Evolutionary conservation across 352 stramenopile species (phyloP).

Genomic region (Globisporangium cystogenes): DNA sequence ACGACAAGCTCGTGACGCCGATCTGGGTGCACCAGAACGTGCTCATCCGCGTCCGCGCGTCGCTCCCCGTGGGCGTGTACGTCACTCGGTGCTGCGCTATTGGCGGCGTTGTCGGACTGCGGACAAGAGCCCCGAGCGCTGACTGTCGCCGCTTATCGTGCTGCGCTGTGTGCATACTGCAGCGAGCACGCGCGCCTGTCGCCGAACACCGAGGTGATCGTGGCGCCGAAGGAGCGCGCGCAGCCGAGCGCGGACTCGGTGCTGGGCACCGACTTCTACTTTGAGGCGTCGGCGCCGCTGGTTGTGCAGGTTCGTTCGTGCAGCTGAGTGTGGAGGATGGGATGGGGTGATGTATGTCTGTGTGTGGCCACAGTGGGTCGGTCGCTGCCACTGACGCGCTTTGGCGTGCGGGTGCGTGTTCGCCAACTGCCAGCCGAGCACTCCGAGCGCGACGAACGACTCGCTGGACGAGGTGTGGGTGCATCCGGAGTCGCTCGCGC

Average conservation of each 20-base stretch:
- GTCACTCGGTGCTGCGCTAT: slow-evolving; percentile 4
- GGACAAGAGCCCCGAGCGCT: background rate
- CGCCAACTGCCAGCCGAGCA: background rate
- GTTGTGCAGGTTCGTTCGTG: slow-evolving; percentile 32
- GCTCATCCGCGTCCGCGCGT: slow-evolving; percentile 58
- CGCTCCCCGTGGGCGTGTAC: slow-evolving; percentile 62
- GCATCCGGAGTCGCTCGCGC: slow-evolving; percentile 49
- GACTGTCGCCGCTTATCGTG: background rate
- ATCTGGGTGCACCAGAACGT: slow-evolving; percentile 81
- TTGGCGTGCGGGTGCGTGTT: too few species aligned
- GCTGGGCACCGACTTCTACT: slow-evolving; percentile 52
- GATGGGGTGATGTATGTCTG: too few species aligned
- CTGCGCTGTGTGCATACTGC: too few species aligned
- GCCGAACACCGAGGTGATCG: slow-evolving; percentile 66
- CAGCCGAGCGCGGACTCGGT: slow-evolving; percentile 15
- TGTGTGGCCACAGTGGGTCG: background rate
- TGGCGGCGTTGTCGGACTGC: background rate
- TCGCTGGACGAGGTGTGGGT: slow-evolving; percentile 59
- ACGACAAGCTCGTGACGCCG: slow-evolving; percentile 79
- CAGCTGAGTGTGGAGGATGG: background rate
- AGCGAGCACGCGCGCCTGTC: slow-evolving; percentile 69
- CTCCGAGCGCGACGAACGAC: slow-evolving; percentile 14
- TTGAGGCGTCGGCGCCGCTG: slow-evolving; percentile 44
- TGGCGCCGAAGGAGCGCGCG: slow-evolving; percentile 68
- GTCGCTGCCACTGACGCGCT: background rate